A percentile compares a stretch with the other conserved stretches of the same genome.
phyloP scores from a whole-genome alignment of 2,329 filamentous ascomycete species.

The Penicillium sp. region DNA sequence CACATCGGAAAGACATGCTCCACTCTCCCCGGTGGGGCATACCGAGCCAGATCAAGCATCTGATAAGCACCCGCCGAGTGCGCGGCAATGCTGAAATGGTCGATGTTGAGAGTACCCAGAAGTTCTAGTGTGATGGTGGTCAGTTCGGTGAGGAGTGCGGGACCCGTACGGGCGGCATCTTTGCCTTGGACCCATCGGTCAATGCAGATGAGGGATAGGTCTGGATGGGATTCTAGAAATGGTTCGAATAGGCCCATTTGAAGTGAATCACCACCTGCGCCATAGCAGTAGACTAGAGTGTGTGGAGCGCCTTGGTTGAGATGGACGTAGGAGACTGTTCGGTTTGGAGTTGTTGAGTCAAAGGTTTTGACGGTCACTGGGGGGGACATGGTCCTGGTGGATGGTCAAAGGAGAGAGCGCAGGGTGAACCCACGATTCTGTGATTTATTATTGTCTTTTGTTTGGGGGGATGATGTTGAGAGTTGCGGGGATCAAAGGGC shows the following conservation, averaged over 20 bases:
- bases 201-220: neutral
- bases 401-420: neutral
- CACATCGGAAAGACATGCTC: neutral
- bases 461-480: too few species aligned
- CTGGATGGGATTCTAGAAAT: neutral
- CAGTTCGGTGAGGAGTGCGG: neutral
- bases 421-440: neutral
- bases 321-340: neutral
- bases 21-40: neutral
- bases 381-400: neutral
- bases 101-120: neutral
- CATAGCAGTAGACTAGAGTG: neutral
- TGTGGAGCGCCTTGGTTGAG: neutral
- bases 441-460: neutral
- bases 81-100: neutral
- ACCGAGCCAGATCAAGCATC: neutral
- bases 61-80: neutral
- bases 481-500: too few species aligned
- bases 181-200: neutral
- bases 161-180: neutral
- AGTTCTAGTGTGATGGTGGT: neutral
- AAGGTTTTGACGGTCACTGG: neutral
- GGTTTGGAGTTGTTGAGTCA: neutral
- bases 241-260: neutral
- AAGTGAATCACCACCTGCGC: neutral